These are phyloP conservation scores for Tardiomyces blankii DNA, from an alignment of 1,139 yeast genomes.

Conservation along the genomic window DNA sequence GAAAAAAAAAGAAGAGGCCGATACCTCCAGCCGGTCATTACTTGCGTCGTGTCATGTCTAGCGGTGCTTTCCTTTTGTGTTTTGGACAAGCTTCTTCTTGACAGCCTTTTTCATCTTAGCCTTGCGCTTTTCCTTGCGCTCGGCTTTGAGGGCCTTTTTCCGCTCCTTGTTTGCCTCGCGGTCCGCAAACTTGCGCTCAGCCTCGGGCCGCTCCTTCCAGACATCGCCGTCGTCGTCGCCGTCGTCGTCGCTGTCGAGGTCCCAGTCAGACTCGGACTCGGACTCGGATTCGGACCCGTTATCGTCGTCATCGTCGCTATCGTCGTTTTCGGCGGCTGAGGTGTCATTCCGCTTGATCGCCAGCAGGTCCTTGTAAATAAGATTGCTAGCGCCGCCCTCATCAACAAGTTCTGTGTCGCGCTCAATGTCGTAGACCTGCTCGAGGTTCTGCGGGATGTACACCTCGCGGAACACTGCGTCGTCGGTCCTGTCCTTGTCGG, in stretches of 20 bases:
- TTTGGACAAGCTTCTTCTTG: constrained; percentile 44
- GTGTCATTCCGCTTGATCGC: constrained; percentile 10
- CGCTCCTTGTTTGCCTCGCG: constrained; percentile 77
- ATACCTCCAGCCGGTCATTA: no score
- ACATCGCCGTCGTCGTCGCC: constrained; percentile 31
- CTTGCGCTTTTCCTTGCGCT: constrained; percentile 78
- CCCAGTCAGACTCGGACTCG: constrained; percentile 22
- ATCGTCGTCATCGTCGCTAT: constrained; percentile 23
- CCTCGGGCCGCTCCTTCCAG: constrained; percentile 38
- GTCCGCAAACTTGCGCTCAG: constrained; percentile 62
- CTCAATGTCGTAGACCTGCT: constrained; percentile 44
- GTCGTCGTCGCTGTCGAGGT: constrained; percentile 28
- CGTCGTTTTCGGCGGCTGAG: constrained; percentile 19
- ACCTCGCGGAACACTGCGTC: constrained; percentile 84
- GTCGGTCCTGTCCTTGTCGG: constrained; percentile 46
- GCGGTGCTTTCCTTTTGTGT: constrained; percentile 13
- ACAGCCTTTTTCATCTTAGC: constrained; percentile 86
- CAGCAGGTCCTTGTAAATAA: constrained; percentile 35
- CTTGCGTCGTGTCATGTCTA: neutral
- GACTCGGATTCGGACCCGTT: constrained; percentile 12
- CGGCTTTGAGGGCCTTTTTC: constrained; percentile 73
- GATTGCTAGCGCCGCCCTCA: constrained; percentile 70
- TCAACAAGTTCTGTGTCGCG: constrained; percentile 77
- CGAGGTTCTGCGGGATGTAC: constrained; percentile 62
- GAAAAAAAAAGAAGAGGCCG: no score